phyloP scores from a whole-genome alignment of 1,284 basidiomycete species.

The Trametes polyzona region DNA sequence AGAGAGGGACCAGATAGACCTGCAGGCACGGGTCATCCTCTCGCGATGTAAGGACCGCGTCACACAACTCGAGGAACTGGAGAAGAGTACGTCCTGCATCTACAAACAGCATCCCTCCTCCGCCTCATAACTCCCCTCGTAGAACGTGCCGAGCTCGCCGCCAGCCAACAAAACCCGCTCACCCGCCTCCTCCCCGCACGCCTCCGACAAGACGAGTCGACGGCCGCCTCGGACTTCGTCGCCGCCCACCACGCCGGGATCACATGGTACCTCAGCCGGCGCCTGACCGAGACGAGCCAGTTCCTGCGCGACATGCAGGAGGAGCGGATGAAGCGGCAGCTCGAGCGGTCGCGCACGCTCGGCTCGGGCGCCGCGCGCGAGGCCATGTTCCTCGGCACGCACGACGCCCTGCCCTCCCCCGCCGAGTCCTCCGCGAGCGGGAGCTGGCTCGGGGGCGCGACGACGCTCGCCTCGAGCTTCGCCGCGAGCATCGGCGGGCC shows the following conservation, averaged over 20 bases:
- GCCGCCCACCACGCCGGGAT: slow-evolving; percentile 84
- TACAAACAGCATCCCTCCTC: background rate
- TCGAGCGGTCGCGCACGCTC: slow-evolving; percentile 79
- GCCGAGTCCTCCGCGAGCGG: slow-evolving; percentile 35
- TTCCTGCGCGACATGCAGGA: slow-evolving; percentile 87
- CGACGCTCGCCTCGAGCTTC: slow-evolving; percentile 58
- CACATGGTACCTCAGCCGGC: slow-evolving; percentile 82
- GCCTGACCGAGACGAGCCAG: slow-evolving; percentile 79
- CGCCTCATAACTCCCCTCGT: too few species aligned
- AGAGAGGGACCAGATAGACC: slow-evolving; percentile 90
- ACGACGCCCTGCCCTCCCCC: slow-evolving; percentile 28
- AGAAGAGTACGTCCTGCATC: slow-evolving; percentile 67
- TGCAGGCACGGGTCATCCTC: slow-evolving; percentile 83
- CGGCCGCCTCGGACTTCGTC: slow-evolving; percentile 68
- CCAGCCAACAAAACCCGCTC: slow-evolving; percentile 63
- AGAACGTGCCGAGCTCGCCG: slow-evolving; percentile 71
- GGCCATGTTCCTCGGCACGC: slow-evolving; percentile 45
- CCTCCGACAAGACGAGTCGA: slow-evolving; percentile 61
- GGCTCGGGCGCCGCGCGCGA: slow-evolving; percentile 72
- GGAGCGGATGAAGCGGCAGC: slow-evolving; percentile 79
- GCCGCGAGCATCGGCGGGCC: slow-evolving; percentile 61
- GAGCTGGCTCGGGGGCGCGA: slow-evolving; percentile 69
- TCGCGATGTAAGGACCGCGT: slow-evolving; percentile 84
- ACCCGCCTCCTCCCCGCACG: slow-evolving; percentile 68
- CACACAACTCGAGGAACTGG: slow-evolving; percentile 82